Percentiles rank a stretch among this genome's conserved stretches.
These are phyloP conservation scores for Hypoxylon sp. DNA, from an alignment of 2,329 filamentous ascomycete species.

Conservation along the genomic window DNA sequence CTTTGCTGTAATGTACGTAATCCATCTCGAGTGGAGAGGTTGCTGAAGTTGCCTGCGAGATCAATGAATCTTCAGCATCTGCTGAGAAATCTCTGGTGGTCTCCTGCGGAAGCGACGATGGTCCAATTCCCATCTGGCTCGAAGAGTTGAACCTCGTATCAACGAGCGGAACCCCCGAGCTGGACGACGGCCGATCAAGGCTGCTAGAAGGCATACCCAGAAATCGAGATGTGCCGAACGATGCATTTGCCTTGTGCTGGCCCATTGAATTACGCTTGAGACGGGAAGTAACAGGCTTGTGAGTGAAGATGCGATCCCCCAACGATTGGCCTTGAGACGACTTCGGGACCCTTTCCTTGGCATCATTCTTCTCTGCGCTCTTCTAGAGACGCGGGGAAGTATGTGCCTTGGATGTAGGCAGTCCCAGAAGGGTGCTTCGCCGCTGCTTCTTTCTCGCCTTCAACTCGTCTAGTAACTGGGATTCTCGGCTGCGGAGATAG, in stretches of 20 bases:
- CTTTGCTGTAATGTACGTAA: slow-evolving; percentile 1
- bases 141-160: slow-evolving; percentile 30
- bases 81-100: slow-evolving; percentile 10
- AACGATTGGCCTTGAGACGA: slow-evolving; percentile 28
- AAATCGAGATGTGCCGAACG: slow-evolving; percentile 39
- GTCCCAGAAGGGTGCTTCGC: slow-evolving; percentile 36
- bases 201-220: slow-evolving; percentile 14
- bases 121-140: slow-evolving; percentile 3
- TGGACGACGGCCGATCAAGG: slow-evolving; percentile 40
- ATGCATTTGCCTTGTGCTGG: slow-evolving; percentile 40
- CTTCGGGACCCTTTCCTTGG: slow-evolving; percentile 26
- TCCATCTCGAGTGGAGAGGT: slow-evolving; percentile 24
- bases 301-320: slow-evolving; percentile 36
- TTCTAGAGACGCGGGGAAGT: slow-evolving; percentile 37
- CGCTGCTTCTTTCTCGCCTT: slow-evolving; percentile 38
- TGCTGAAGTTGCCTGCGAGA: slow-evolving; percentile 14
- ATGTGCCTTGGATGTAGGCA: slow-evolving; percentile 34
- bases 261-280: slow-evolving; percentile 42
- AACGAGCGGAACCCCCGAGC: slow-evolving; percentile 39
- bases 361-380: slow-evolving; percentile 33
- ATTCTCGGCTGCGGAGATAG: slow-evolving; percentile 11
- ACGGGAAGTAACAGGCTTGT: slow-evolving; percentile 31
- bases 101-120: slow-evolving; percentile 2
- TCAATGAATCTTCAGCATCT: not conserved
- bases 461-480: slow-evolving; percentile 23